phyloP scores from a whole-genome alignment of 768 basidiomycete genomes.

The Lactarius deliciosus region DNA sequence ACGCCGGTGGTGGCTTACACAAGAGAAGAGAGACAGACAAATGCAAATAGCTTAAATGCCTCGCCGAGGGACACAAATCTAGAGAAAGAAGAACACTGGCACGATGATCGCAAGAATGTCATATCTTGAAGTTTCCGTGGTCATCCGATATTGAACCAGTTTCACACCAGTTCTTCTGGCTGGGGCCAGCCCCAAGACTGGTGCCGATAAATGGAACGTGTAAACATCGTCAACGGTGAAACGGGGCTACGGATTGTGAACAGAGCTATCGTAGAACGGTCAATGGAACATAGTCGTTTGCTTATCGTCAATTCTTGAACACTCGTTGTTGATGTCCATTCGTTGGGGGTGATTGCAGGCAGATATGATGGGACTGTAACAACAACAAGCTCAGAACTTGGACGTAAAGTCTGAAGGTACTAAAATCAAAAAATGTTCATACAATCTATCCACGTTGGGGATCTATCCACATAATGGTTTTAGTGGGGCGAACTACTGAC shows the following conservation, averaged over 20 bases:
- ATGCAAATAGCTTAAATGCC: too few species aligned
- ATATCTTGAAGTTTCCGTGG: too few species aligned
- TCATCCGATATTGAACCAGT: too few species aligned
- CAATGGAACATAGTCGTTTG: background rate
- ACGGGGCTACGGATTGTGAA: too few species aligned
- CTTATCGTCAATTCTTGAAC: background rate
- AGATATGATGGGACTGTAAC: background rate
- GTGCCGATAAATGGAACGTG: too few species aligned
- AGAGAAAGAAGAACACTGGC: too few species aligned
- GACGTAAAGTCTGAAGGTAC: background rate
- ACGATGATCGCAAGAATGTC: too few species aligned
- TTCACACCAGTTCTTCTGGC: too few species aligned
- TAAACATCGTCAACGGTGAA: too few species aligned
- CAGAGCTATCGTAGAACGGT: too few species aligned
- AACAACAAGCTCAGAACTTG: background rate
- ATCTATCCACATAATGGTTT: constrained; percentile 7
- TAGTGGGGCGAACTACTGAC: constrained; percentile 10
- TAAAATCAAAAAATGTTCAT: background rate
- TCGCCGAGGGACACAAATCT: too few species aligned
- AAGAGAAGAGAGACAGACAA: background rate
- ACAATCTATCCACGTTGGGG: constrained; percentile 13
- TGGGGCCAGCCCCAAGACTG: too few species aligned
- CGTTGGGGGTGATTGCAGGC: background rate
- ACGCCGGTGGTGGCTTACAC: background rate
- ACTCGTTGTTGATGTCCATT: background rate